Evolutionary conservation across 257 asterid species (phyloP), one percentile per base, ranked within the genome.

Genomic region (Thymus quinquecostatus): DNA sequence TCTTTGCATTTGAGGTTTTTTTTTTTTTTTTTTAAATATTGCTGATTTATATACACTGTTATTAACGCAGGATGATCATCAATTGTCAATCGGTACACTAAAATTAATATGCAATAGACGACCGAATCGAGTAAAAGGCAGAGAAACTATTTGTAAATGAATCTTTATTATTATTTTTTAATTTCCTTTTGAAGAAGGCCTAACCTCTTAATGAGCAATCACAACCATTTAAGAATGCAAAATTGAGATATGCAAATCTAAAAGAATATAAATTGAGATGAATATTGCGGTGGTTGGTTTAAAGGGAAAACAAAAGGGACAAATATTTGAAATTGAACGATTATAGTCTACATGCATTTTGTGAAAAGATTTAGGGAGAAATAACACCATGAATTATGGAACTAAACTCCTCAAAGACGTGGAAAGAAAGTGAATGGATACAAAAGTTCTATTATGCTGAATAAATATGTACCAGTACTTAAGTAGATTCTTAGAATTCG

Each of bases 271-370:
- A 54, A 53, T 36, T 72, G 45, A 12, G 58, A 63, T 51, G 64
- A 53, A n/a, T 72, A 72, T 55, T 64, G 77, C 49, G 66, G 71
- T 72, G 47, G 64, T 62, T 53, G 77, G 64, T 8, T 5, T 13
- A 62, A 40, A 11, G 10, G 13, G 9, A 60, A 56, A 55, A 54
- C 8, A 62, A 40, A 11, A 7, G 13, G 9, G 50, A 56, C 41
- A 54, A 55, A 38, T 29, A 60, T 29, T 49, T 51, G 34, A 21
- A 21, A 21, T 21, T 21, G 21, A 21, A 21, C 21, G 21, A 21
- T 21, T 21, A 21, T 21, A 21, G 21, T 21, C 21, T 58, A 59
- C 40, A 13, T 6, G 71, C 65, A 64, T 73, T 55, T 64, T 40
- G 50, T 55, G 14, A 9, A 50, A 53, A 40, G 29, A 60, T 21